Evolutionary conservation across 148 eudicot genomes (phyloP), one percentile per base, ranked within the genome.

Genomic region (Chenopodium album): DNA sequence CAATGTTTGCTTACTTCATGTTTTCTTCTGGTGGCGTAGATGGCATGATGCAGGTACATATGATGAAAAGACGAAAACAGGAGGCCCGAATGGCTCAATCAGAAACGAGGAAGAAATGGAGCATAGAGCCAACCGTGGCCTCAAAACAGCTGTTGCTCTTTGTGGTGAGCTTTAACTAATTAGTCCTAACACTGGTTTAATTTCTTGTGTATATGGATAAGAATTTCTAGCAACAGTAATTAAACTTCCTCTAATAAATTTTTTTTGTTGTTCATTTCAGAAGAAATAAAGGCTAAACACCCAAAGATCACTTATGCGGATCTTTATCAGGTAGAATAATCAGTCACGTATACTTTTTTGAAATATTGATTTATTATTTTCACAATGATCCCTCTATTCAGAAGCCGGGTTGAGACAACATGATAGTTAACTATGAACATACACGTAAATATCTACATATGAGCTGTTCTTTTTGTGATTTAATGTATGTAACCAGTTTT

Each of bases 31-130:
- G 67, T 37, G 10, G 32, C 60, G 31, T 50, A 75, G 98, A 86
- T 95, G 97, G 97, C 98, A 93, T 78, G 97, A 95, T 76, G 97
- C 98, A 28, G 98, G 98, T 4, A 93, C 98, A 47, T 93, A 92
- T 59, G 92, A 93, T 77, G 93, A 88, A n/a, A 87, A 85, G 77
- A 83, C 97, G 4, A 95, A 87, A 78, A 89, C 97, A n/a, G 98
- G 98, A 77, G 98, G 98, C 80, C 97, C 98, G 32, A 91, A 93
- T 86, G 98, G 97, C 34, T 95, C 98, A 4, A 92, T 95, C 67
- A 92, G 92, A 83, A 89, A 85, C 56, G 87, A 92, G 88, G 76
- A 87, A 29, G 89, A 95, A 91, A 79, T 82, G 82, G 88, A 75
- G 54, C 94, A 90, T 59, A 78, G 65, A 11, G 90, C 94, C 44